Conservation (phyloP, 2,329 filamentous ascomycete species). For the Myriosclerotinia duriaeana region DNA sequence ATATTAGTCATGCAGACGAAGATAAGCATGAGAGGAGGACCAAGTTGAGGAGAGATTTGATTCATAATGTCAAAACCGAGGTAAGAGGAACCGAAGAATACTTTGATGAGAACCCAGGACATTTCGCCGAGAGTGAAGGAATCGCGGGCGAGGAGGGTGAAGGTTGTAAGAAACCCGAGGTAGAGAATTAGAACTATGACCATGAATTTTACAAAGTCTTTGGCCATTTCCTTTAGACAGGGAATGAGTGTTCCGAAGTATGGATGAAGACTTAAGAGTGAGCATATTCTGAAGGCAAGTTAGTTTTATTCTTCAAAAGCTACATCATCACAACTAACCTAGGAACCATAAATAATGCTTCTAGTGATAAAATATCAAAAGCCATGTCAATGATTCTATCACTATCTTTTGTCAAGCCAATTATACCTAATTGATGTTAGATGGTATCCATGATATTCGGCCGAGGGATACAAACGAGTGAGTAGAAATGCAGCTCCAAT, state of each 20-base stretch:
- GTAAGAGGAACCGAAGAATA: slow-evolving; percentile 67
- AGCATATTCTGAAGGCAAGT: slow-evolving; percentile 64
- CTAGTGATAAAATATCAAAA: slow-evolving; percentile 86
- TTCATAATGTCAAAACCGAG: slow-evolving; percentile 39
- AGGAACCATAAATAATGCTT: slow-evolving; percentile 87
- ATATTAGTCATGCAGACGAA: slow-evolving; percentile 79
- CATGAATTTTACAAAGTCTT: slow-evolving; percentile 84
- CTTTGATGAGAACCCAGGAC: slow-evolving; percentile 75
- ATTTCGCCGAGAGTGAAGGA: slow-evolving; percentile 64
- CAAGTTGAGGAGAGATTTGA: slow-evolving; percentile 36
- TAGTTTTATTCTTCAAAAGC: slow-evolving; percentile 7
- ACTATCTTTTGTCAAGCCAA: slow-evolving; percentile 63
- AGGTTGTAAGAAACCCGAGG: slow-evolving; percentile 84
- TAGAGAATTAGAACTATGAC: slow-evolving; percentile 80
- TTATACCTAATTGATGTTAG: slow-evolving; percentile 51
- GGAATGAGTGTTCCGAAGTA: slow-evolving; percentile 91
- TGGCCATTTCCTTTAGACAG: slow-evolving; percentile 89
- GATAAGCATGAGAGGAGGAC: slow-evolving; percentile 47
- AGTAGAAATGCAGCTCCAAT: slow-evolving; percentile 71
- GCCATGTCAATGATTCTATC: slow-evolving; percentile 68
- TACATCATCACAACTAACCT: slow-evolving; percentile 43
- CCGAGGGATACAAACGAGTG: slow-evolving; percentile 56
- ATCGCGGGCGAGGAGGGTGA: slow-evolving; percentile 73
- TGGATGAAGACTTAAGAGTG: slow-evolving; percentile 79
- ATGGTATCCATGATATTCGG: neutral